Evolutionary conservation across 192 early-diverging fungal genomes (phyloP).

Genomic region (Diversispora eburnea): DNA sequence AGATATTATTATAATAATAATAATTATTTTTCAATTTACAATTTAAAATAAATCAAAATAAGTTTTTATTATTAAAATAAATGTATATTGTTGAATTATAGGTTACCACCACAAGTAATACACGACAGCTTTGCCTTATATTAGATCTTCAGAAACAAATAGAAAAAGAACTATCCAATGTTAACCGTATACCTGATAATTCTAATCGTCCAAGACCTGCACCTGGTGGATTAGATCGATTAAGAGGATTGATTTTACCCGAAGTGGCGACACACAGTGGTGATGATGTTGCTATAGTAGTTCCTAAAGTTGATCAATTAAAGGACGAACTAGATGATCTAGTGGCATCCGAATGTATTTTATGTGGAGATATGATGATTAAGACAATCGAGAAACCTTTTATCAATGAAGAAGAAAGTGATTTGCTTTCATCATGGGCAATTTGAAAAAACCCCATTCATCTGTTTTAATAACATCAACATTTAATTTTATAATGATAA

Average conservation of each 20-base stretch:
- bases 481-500: not conserved
- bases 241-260: conserved; percentile 23
- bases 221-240: conserved; percentile 10
- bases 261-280: conserved; percentile 30
- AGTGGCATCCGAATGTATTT: conserved; percentile 72
- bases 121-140: conserved; percentile 46
- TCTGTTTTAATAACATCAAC: not conserved
- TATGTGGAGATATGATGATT: conserved; percentile 98
- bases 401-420: conserved; percentile 53
- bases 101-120: conserved; percentile 36
- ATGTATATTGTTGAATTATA: conserved; percentile 39
- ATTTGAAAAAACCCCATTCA: conserved; percentile 42
- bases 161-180: conserved; percentile 45
- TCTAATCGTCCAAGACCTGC: not conserved
- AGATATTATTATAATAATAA: not conserved
- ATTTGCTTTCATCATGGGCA: conserved; percentile 57
- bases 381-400: conserved; percentile 82
- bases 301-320: conserved; percentile 46
- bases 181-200: conserved; percentile 28
- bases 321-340: conserved; percentile 46
- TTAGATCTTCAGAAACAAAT: conserved; percentile 61
- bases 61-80: not conserved
- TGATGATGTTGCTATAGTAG: conserved; percentile 46
- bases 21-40: too few species aligned
- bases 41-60: too few species aligned